A percentile compares a stretch with the other conserved stretches of the same genome.
These are phyloP conservation scores for Psilocybe cyanescens DNA, from an alignment of 768 basidiomycete genomes.

Conservation along the genomic window DNA sequence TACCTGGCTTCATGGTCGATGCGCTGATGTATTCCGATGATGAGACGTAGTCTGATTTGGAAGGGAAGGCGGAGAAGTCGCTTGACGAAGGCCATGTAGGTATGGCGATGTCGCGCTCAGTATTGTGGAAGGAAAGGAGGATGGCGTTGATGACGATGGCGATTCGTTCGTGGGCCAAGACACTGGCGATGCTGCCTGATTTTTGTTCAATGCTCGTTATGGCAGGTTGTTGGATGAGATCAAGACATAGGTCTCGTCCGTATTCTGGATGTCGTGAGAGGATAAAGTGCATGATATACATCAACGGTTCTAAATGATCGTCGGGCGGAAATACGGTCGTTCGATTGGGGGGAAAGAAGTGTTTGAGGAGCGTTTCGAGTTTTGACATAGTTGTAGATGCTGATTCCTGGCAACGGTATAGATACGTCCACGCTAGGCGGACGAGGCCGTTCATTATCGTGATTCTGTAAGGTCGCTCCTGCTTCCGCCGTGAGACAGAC, in stretches of 20 bases:
- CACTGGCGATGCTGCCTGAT: constrained; percentile 40
- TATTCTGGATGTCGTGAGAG: constrained; percentile 85
- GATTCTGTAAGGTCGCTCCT: constrained; percentile 80
- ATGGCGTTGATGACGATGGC: constrained; percentile 78
- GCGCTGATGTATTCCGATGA: constrained; percentile 67
- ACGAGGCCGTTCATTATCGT: constrained; percentile 81
- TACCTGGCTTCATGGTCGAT: constrained; percentile 61
- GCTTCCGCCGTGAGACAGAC: constrained; percentile 12
- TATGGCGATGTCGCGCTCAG: constrained; percentile 70
- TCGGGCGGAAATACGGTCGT: constrained; percentile 66
- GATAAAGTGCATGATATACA: constrained; percentile 81
- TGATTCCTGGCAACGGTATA: constrained; percentile 91
- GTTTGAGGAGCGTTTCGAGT: constrained; percentile 72
- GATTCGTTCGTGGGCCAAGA: constrained; percentile 72
- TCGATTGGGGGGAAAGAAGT: constrained; percentile 79
- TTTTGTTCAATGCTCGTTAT: constrained; percentile 47
- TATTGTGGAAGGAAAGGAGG: constrained; percentile 67
- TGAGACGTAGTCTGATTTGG: constrained; percentile 69
- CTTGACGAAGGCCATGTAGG: constrained; percentile 81
- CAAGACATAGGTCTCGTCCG: constrained; percentile 80
- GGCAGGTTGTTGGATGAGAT: constrained; percentile 74
- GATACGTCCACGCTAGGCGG: constrained; percentile 90
- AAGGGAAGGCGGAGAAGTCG: constrained; percentile 63
- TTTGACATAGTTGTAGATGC: constrained; percentile 80
- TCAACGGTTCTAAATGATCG: constrained; percentile 76